These are phyloP conservation scores for Aspergillus bombycis DNA, from an alignment of 2,329 filamentous ascomycete species.

Conservation along the genomic window DNA sequence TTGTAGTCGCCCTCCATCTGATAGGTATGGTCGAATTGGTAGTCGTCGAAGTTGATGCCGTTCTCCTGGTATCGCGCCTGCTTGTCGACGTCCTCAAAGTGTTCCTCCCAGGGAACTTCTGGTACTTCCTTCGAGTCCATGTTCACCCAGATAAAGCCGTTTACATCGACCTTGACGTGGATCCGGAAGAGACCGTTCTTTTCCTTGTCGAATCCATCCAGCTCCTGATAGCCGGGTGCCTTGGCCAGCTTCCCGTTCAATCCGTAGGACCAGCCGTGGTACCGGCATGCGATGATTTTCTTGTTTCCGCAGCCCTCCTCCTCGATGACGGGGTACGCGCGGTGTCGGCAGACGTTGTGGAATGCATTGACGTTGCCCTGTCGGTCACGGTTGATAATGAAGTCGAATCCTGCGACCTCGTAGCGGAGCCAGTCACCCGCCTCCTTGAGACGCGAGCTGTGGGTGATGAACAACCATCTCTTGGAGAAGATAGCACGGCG, in stretches of 20 bases:
- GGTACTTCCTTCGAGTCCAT: conserved; percentile 43
- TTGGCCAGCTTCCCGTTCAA: conserved; percentile 61
- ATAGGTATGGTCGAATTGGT: conserved; percentile 61
- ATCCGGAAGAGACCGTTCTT: conserved; percentile 56
- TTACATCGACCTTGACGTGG: conserved; percentile 56
- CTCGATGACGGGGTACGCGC: conserved; percentile 59
- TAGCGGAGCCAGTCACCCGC: conserved; percentile 60
- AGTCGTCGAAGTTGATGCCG: conserved; percentile 55
- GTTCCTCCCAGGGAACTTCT: conserved; percentile 53
- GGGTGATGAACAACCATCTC: conserved; percentile 45
- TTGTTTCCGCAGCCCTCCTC: conserved; percentile 49
- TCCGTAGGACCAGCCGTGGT: conserved; percentile 64
- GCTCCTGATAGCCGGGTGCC: conserved; percentile 58
- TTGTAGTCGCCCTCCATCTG: conserved; percentile 62
- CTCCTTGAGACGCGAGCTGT: conserved; percentile 51
- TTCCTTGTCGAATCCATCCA: conserved; percentile 40
- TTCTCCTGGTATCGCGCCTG: conserved; percentile 52
- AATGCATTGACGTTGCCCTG: conserved; percentile 57
- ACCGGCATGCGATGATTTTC: conserved; percentile 59
- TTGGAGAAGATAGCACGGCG: conserved; percentile 58
- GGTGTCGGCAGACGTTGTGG: conserved; percentile 64
- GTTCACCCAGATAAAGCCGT: conserved; percentile 64
- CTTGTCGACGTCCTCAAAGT: conserved; percentile 54
- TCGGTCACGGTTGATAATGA: conserved; percentile 55
- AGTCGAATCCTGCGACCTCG: conserved; percentile 60